Evolutionary conservation across 768 basidiomycete species (phyloP).

Genomic region (Mycena haematopus): DNA sequence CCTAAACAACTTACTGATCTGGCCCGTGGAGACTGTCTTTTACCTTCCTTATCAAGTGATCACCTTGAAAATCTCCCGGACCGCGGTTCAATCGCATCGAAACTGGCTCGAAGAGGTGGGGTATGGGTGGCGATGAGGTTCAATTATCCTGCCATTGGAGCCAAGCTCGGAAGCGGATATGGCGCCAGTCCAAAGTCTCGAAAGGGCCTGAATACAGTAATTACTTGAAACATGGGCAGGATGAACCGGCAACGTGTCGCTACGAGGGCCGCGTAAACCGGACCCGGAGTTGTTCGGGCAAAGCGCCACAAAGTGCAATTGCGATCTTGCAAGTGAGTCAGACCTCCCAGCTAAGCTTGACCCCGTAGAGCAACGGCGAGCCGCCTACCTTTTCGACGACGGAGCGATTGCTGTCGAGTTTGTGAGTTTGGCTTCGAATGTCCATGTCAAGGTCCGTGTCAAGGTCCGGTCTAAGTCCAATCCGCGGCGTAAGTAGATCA

Average conservation of each 20-base stretch:
- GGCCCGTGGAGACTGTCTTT: conserved; percentile 30
- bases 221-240: conserved; percentile 1
- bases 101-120: background rate
- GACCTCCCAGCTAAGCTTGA: conserved; percentile 15
- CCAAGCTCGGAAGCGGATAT: conserved; percentile 6
- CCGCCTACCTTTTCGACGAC: background rate
- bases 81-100: conserved; percentile 24
- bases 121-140: conserved; percentile 11
- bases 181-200: background rate
- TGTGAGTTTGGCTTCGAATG: background rate
- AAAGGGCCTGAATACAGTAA: conserved; percentile 1
- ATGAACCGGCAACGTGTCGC: conserved; percentile 12
- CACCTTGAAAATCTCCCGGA: background rate
- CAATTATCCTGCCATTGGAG: conserved; percentile 11
- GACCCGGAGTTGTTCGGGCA: conserved; percentile 5
- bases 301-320: conserved; percentile 10
- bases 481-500: background rate
- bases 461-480: no score
- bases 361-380: background rate
- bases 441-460: background rate
- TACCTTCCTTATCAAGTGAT: conserved; percentile 14
- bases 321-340: background rate
- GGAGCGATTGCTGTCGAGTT: background rate
- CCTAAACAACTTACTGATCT: conserved; percentile 23
- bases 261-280: conserved; percentile 16